Percentiles rank a stretch among this genome's conserved stretches.
Evolutionary conservation across 768 basidiomycete genomes (phyloP).

Genomic region (Rhodotorula diobovata): DNA sequence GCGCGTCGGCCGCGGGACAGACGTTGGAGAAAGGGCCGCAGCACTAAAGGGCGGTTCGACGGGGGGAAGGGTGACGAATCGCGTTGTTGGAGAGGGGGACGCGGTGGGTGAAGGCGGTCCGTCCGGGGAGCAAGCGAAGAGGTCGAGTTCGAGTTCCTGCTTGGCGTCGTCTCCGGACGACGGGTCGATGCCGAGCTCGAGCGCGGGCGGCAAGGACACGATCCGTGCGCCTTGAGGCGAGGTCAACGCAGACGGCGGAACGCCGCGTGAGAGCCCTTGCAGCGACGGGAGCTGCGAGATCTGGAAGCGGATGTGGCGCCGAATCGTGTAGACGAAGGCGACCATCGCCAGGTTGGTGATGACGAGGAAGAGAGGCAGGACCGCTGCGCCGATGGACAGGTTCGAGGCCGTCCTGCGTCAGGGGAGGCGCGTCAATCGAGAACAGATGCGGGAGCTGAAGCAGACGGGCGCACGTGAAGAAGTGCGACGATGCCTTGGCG

Average conservation of each 20-base stretch:
- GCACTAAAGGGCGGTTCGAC: not conserved
- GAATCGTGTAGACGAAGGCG: not conserved
- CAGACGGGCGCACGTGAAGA: not conserved
- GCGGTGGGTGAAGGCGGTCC: not conserved
- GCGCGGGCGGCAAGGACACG: no score
- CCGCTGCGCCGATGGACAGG: slow-evolving; percentile 3
- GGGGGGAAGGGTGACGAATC: not conserved
- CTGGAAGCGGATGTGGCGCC: not conserved
- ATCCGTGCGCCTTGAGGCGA: not conserved
- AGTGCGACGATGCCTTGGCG: not conserved
- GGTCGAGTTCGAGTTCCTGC: not conserved
- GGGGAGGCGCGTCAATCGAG: no score
- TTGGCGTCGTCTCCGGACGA: not conserved
- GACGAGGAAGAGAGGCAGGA: slow-evolving; percentile 2
- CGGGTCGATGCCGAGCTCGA: not conserved
- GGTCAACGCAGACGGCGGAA: not conserved
- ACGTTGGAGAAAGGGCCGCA: not conserved
- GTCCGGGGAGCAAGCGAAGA: not conserved
- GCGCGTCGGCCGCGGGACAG: not conserved
- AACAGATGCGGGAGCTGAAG: no score
- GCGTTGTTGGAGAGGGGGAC: not conserved
- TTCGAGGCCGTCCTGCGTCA: not conserved
- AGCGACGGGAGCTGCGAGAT: not conserved
- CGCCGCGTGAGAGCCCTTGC: not conserved
- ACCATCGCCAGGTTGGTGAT: not conserved